Evolutionary conservation across 371 early-diverging fungal genomes (phyloP).

Genomic region (Fennellomyces sp.): DNA sequence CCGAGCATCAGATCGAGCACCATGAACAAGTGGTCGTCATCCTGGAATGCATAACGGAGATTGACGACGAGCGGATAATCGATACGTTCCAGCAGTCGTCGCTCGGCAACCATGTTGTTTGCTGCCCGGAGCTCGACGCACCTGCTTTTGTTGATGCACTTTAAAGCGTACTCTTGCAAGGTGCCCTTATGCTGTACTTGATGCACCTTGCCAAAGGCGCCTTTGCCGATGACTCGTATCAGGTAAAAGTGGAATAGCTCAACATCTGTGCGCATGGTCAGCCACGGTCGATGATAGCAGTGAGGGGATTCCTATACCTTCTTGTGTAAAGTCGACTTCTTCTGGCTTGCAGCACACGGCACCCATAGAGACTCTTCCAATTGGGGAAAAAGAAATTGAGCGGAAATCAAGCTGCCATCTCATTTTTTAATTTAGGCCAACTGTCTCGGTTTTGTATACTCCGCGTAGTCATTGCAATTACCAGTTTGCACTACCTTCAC

Average conservation of each 20-base stretch:
- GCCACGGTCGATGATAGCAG: neutral
- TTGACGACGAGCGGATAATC: conserved; percentile 64
- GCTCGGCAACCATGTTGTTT: conserved; percentile 58
- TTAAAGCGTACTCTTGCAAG: conserved; percentile 54
- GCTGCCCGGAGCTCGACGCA: conserved; percentile 58
- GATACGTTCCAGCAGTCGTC: conserved; percentile 50
- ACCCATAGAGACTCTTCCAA: no score
- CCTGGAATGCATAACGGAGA: conserved; percentile 79
- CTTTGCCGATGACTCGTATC: conserved; percentile 68
- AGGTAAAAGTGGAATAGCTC: conserved; percentile 41
- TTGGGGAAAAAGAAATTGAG: no score
- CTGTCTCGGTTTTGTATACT: no score
- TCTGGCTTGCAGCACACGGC: conserved; percentile 38
- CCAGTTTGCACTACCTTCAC: no score
- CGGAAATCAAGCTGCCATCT: no score
- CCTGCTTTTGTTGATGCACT: conserved; percentile 60
- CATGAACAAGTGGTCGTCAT: conserved; percentile 81
- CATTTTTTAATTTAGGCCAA: no score
- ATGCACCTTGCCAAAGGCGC: conserved; percentile 81
- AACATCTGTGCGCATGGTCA: neutral
- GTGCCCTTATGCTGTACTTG: conserved; percentile 83
- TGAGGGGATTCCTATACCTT: conserved; percentile 21
- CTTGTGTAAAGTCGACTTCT: conserved; percentile 31
- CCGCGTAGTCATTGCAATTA: no score
- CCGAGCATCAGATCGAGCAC: conserved; percentile 82